These are phyloP conservation scores for Euphorbia tirucalli DNA, from an alignment of 345 rosid genomes.

Conservation along the genomic window DNA sequence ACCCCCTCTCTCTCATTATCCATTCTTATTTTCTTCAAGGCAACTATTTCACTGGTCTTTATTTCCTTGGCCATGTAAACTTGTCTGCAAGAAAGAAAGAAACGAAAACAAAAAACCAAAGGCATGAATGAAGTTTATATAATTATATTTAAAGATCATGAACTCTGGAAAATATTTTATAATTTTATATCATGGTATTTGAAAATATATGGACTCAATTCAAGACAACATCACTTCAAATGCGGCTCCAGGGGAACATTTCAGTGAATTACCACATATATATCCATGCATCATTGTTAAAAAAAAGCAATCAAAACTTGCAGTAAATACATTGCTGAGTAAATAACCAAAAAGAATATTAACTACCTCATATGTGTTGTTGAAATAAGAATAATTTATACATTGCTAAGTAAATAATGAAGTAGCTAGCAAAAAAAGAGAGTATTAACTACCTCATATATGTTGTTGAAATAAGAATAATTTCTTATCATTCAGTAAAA, in stretches of 20 bases:
- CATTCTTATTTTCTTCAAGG: constrained; percentile 94
- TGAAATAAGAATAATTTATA: background rate
- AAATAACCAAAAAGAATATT: no score
- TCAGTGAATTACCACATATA: background rate
- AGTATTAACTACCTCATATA: background rate
- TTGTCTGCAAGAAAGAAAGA: constrained; percentile 53
- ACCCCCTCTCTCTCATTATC: constrained; percentile 98
- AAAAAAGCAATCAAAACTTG: no score
- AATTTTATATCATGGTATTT: background rate
- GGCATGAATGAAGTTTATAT: background rate
- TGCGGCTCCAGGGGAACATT: background rate
- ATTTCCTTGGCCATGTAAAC: constrained; percentile 94
- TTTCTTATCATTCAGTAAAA: background rate
- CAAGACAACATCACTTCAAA: background rate
- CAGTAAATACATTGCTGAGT: background rate
- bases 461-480: background rate
- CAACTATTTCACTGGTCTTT: constrained; percentile 87
- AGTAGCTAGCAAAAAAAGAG: background rate
- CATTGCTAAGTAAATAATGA: background rate
- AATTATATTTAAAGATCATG: background rate
- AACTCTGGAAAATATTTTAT: background rate
- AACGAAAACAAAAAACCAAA: background rate
- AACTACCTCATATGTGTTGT: background rate
- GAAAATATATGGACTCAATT: background rate
- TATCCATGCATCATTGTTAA: no score